phyloP scores from a whole-genome alignment of 225 moss, liverwort and hornwort species.

The Lunularia cruciata region DNA sequence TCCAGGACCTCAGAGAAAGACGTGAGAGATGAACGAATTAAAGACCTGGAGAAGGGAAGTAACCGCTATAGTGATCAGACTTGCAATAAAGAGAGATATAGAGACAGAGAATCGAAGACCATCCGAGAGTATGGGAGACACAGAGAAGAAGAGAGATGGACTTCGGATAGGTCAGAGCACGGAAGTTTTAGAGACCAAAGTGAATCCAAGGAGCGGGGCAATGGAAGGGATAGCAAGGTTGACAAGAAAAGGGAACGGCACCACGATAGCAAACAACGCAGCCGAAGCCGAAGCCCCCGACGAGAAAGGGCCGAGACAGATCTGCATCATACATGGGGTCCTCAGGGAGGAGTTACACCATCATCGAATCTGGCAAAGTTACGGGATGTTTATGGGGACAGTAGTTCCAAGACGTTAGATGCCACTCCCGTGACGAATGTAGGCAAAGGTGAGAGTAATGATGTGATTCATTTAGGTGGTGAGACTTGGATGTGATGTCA shows the following conservation, averaged over 20 bases:
- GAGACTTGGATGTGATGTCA: slow-evolving; percentile 29
- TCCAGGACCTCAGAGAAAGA: not conserved
- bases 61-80: not conserved
- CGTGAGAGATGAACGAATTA: not conserved
- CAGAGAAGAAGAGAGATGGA: slow-evolving; percentile 56
- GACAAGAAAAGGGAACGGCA: slow-evolving; percentile 39
- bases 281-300: slow-evolving; percentile 38
- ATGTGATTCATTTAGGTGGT: slow-evolving; percentile 34
- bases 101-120: slow-evolving; percentile 17
- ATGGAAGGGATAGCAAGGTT: slow-evolving; percentile 43
- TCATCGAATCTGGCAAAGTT: slow-evolving; percentile 14
- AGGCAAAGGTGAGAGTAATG: not conserved
- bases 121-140: slow-evolving; percentile 41
- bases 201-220: slow-evolving; percentile 49
- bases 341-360: not conserved
- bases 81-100: not conserved
- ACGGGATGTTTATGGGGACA: slow-evolving; percentile 22
- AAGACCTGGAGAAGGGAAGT: slow-evolving; percentile 1
- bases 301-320: not conserved
- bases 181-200: slow-evolving; percentile 47
- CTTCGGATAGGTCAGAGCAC: slow-evolving; percentile 51
- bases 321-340: not conserved
- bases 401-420: not conserved
- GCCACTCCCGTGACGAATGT: no score
- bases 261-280: slow-evolving; percentile 54